Percentiles rank a stretch among this genome's conserved stretches.
Evolutionary conservation across 75 land plant genomes (phyloP).

Genomic region (Isoetes taiwanensis): DNA sequence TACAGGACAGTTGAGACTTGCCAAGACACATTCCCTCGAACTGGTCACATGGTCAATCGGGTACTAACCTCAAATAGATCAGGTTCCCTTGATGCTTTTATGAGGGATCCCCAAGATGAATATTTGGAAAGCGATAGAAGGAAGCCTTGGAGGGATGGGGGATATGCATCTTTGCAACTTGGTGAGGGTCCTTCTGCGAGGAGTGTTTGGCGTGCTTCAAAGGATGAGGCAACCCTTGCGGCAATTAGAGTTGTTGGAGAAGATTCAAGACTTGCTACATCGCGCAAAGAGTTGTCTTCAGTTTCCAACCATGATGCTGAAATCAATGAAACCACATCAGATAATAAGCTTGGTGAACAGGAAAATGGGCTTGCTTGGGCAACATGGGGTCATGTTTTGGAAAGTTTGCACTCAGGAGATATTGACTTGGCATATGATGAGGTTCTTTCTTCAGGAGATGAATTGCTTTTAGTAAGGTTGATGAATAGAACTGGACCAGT

Average conservation of each 20-base stretch:
- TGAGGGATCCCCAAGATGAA: too few species aligned
- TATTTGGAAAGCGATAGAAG: constrained; percentile 34
- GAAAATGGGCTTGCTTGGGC: constrained; percentile 56
- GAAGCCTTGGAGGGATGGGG: constrained; percentile 77
- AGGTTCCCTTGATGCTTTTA: too few species aligned
- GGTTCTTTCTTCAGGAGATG: constrained; percentile 67
- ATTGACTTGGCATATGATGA: constrained; percentile 77
- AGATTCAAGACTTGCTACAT: constrained; percentile 26
- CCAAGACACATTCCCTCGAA: too few species aligned
- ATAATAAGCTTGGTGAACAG: constrained; percentile 21
- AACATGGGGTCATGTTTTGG: constrained; percentile 76
- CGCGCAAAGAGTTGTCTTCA: constrained; percentile 15
- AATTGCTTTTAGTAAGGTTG: constrained; percentile 61
- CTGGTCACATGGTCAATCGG: too few species aligned
- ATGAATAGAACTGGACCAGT: constrained; percentile 95
- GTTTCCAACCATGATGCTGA: constrained; percentile 37
- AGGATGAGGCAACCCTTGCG: constrained; percentile 94
- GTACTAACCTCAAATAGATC: too few species aligned
- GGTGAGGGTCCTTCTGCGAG: constrained; percentile 99
- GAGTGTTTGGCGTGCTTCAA: constrained; percentile 98
- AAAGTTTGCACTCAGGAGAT: constrained; percentile 71
- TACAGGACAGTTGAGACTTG: too few species aligned
- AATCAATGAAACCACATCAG: constrained; percentile 26
- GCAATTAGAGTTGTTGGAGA: constrained; percentile 95
- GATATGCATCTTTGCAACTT: constrained; percentile 49